A percentile compares a stretch with the other conserved stretches of the same genome.
Conservation (phyloP, 106 monocot genomes). For the Apostasia shenzhenica region DNA sequence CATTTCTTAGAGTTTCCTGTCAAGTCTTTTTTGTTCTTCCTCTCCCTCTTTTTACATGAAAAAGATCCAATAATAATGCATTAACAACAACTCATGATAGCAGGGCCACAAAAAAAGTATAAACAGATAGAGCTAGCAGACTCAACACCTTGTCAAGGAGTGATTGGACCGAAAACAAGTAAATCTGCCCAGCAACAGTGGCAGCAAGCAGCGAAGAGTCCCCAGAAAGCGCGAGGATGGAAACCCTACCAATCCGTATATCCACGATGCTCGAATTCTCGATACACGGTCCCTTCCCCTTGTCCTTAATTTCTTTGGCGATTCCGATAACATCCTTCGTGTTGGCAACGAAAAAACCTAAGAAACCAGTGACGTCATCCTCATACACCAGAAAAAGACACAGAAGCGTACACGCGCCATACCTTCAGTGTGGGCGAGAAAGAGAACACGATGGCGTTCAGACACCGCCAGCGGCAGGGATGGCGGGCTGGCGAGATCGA, state of each 20-base stretch:
- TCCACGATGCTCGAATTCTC: slow-evolving; percentile 43
- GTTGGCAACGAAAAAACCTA: slow-evolving; percentile 79
- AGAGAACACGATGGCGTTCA: slow-evolving; percentile 39
- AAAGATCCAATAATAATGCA: too few relatives aligned
- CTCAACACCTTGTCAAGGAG: slow-evolving; percentile 54
- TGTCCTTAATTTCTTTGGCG: slow-evolving; percentile 53
- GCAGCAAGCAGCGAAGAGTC: slow-evolving; percentile 58
- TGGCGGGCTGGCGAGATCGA: slow-evolving; percentile 58
- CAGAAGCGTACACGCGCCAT: neutral
- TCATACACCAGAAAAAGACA: neutral
- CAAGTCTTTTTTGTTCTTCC: too few relatives aligned
- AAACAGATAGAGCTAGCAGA: neutral
- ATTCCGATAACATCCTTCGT: slow-evolving; percentile 56
- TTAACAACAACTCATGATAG: too few relatives aligned
- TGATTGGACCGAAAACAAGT: slow-evolving; percentile 44
- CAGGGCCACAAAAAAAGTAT: neutral
- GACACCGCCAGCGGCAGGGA: slow-evolving; percentile 55
- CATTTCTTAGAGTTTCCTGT: too few relatives aligned
- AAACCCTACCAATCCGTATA: slow-evolving; percentile 57
- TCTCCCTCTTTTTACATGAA: too few relatives aligned
- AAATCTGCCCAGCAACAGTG: slow-evolving; percentile 39
- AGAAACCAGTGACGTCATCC: slow-evolving; percentile 11
- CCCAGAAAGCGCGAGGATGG: slow-evolving; percentile 53
- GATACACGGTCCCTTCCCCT: slow-evolving; percentile 29
- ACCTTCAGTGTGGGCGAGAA: slow-evolving; percentile 72